Evolutionary conservation across 169 alveolate genomes (phyloP).

Genomic region (Eimeria sp.): DNA sequence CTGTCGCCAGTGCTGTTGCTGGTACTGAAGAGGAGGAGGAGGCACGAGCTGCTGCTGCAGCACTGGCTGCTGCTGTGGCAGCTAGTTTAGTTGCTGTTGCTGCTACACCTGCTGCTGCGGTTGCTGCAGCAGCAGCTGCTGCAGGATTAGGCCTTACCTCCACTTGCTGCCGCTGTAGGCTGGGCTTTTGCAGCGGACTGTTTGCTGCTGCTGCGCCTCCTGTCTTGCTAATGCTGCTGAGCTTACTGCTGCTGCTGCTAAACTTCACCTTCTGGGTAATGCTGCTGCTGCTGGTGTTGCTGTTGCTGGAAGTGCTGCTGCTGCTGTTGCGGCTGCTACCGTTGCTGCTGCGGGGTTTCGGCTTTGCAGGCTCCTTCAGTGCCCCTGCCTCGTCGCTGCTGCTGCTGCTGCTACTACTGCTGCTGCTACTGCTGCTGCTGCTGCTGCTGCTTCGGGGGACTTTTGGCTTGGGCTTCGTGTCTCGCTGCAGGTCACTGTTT

Average conservation of each 20-base stretch:
- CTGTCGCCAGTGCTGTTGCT: background rate
- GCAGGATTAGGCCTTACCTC: background rate
- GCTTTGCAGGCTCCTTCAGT: background rate
- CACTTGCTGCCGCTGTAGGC: background rate
- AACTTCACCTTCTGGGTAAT: background rate
- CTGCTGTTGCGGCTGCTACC: background rate
- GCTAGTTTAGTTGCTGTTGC: background rate
- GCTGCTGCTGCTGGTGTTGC: background rate
- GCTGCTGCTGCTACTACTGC: constrained; percentile 26
- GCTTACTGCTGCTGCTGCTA: background rate
- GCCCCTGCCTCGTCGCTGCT: constrained; percentile 34
- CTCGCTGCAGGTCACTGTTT: background rate
- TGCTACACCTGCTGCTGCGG: background rate
- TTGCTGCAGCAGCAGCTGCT: background rate
- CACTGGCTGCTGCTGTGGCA: background rate
- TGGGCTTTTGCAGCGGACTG: background rate
- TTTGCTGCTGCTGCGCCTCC: background rate
- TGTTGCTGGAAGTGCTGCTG: background rate
- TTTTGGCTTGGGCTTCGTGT: background rate
- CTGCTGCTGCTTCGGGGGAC: too few relatives aligned
- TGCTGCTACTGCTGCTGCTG: constrained; percentile 24
- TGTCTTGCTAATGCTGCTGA: background rate
- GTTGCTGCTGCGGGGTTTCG: constrained; percentile 6
- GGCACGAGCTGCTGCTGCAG: background rate
- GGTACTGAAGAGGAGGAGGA: background rate